Percentiles rank a stretch among this genome's conserved stretches.
These are phyloP conservation scores for Aspergillus sp. DNA, from an alignment of 2,329 filamentous ascomycete species.

Conservation along the genomic window DNA sequence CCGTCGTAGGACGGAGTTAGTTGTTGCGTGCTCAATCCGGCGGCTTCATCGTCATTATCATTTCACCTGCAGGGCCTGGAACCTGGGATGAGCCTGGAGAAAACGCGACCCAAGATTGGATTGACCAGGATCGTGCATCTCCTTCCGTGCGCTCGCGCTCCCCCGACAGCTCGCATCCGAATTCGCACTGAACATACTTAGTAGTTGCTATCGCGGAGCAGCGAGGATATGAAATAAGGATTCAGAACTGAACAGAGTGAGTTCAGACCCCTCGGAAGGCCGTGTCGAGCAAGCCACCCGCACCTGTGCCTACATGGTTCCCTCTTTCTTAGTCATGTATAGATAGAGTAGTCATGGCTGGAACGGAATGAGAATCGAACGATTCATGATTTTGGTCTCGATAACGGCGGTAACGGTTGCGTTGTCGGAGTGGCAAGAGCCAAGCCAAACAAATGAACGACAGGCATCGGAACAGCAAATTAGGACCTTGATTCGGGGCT, in stretches of 20 bases:
- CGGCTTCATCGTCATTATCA: conserved; percentile 4
- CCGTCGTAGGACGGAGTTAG: conserved; percentile 3
- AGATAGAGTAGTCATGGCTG: neutral
- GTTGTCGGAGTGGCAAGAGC: conserved; percentile 15
- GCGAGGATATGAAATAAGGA: neutral
- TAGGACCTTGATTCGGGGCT: conserved; percentile 2
- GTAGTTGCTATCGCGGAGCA: conserved; percentile 1
- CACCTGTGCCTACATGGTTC: neutral
- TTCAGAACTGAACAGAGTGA: conserved; percentile 4
- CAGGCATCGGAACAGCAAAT: conserved; percentile 1
- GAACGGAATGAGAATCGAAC: conserved; percentile 4
- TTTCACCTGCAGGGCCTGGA: conserved; percentile 7
- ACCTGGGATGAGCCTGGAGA: neutral
- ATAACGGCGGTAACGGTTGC: conserved; percentile 9
- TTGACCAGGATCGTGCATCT: conserved; percentile 6
- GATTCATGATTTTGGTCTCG: conserved; percentile 2
- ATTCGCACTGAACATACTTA: conserved; percentile 9
- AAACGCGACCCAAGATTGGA: conserved; percentile 8
- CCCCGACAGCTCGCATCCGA: conserved; percentile 16
- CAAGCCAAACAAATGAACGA: neutral
- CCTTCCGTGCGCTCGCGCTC: conserved; percentile 7
- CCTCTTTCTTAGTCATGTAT: neutral
- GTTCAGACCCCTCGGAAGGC: conserved; percentile 15
- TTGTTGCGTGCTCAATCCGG: neutral
- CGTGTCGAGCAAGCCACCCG: conserved; percentile 1